Evolutionary conservation across 768 basidiomycete species (phyloP), one percentile per base, ranked within the genome.

Genomic region (Dentipellis fragilis): DNA sequence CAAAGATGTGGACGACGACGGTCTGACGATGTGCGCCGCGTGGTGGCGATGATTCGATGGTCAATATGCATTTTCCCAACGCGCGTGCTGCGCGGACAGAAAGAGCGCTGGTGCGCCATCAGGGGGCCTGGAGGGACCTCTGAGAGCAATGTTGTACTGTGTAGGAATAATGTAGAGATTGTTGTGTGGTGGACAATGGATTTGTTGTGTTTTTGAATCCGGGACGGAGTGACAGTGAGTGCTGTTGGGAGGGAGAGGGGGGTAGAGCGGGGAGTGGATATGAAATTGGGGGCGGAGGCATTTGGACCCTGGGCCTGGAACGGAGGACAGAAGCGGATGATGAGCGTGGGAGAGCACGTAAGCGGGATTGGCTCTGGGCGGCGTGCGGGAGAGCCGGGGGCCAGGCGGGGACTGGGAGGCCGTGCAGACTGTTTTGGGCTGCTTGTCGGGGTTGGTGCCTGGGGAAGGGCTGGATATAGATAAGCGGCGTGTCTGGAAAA

Each of bases 391-490:
- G 37, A 12, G 51, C 29, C n/a, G 37, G n/a, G 19, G 29, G n/a
- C 51, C 11, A 51, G 36, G 29, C n/a, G 51, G 37, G 51, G 42
- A 19, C 42, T 56, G 59, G 51, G 51, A 36, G 35, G 49, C 49
- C 54, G 59, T 54, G 57, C 50, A 59, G 60, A 56, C 58, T 58
- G 57, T 60, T 49, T 60, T 58, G 52, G 57, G 49, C 42, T 61
- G 58, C 60, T 61, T 59, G 60, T 55, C 51, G 50, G 17, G 38
- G 52, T n/a, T 40, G 52, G 60, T 61, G 58, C 60, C 60, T 61
- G 58, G 58, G 60, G 58, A 59, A 61, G 58, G 60, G 60, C 60
- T 61, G 60, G 60, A 61, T 61, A 61, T 61, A 61, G 60, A 61
- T 61, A 61, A 61, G 60, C 60, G 60, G 60, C 52, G 55, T 61